These are phyloP conservation scores for Wallacemonas collosoma DNA, from an alignment of 208 protist genomes.

Conservation along the genomic window DNA sequence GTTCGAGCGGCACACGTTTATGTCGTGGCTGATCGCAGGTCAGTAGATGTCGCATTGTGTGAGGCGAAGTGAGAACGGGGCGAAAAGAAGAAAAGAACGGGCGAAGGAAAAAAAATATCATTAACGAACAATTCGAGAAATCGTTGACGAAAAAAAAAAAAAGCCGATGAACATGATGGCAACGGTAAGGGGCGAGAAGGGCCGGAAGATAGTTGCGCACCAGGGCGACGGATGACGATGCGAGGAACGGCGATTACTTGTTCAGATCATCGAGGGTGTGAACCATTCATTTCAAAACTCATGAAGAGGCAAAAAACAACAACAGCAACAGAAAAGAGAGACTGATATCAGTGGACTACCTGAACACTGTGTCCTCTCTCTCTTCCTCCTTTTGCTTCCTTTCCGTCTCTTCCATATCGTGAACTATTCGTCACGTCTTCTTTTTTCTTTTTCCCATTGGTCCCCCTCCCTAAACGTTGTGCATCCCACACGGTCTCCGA, in stretches of 20 bases:
- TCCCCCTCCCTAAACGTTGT: neutral
- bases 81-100: constrained; percentile 12
- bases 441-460: neutral
- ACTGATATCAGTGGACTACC: neutral
- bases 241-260: too few relatives aligned
- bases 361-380: neutral
- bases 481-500: neutral
- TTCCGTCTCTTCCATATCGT: neutral
- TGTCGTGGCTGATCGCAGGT: constrained; percentile 53
- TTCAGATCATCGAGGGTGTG: too few relatives aligned
- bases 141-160: neutral
- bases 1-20: constrained; percentile 49
- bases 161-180: neutral
- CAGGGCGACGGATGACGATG: too few relatives aligned
- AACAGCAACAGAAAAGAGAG: too few relatives aligned
- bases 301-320: too few relatives aligned
- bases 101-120: constrained; percentile 1
- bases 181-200: neutral
- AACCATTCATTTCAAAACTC: too few relatives aligned
- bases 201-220: too few relatives aligned
- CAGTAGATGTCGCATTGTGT: constrained; percentile 14
- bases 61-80: neutral
- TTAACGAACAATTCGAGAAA: neutral
- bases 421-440: neutral
- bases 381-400: neutral